A percentile compares a stretch with the other conserved stretches of the same genome.
These are phyloP conservation scores for Carex arenaria DNA, from an alignment of 202 grass and related monocot species.

Conservation along the genomic window DNA sequence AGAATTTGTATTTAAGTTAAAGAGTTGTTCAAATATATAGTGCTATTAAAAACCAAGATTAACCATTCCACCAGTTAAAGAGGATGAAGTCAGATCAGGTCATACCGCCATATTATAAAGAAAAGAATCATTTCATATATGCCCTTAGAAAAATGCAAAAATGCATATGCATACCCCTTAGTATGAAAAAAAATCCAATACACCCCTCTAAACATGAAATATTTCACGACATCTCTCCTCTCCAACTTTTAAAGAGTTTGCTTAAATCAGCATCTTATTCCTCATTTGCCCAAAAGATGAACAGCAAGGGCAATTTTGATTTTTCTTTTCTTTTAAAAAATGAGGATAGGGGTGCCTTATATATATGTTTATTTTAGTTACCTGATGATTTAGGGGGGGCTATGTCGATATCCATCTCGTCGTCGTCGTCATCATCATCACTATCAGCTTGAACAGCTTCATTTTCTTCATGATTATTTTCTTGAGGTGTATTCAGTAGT, in stretches of 20 bases:
- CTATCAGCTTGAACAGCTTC: slow-evolving; percentile 31
- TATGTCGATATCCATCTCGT: slow-evolving; percentile 67
- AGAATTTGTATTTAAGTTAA: neutral
- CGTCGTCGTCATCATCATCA: slow-evolving; percentile 33
- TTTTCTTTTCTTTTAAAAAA: neutral
- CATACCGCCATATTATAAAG: neutral
- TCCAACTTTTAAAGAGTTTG: neutral
- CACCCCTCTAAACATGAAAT: neutral
- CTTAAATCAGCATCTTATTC: neutral
- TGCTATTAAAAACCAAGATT: neutral
- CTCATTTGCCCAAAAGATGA: neutral
- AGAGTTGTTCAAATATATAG: neutral
- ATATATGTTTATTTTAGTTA: slow-evolving; percentile 10
- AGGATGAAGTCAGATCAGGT: slow-evolving; percentile 4
- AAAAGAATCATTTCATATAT: neutral
- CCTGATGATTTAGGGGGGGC: slow-evolving; percentile 45
- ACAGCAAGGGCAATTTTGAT: neutral
- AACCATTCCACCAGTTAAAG: neutral
- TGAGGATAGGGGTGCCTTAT: neutral
- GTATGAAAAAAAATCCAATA: neutral
- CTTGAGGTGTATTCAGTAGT: slow-evolving; percentile 44
- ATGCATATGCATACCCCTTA: neutral
- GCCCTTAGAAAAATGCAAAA: neutral
- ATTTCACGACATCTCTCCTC: neutral
- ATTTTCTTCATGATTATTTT: slow-evolving; percentile 24